A percentile compares a stretch with the other conserved stretches of the same genome.
Evolutionary conservation across 306 rosid genomes (phyloP).

Genomic region (Cajanus cajan): DNA sequence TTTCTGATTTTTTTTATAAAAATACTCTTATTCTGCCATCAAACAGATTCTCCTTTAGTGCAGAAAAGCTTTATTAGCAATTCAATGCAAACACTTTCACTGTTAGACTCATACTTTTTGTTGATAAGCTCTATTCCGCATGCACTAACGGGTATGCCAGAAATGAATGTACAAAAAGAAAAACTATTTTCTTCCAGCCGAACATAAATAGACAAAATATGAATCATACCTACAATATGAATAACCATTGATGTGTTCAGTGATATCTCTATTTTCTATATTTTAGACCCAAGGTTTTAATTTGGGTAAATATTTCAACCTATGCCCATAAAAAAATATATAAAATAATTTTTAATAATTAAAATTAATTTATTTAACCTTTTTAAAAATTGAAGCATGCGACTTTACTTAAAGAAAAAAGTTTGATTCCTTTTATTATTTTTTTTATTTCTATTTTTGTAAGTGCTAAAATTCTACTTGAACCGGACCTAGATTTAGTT

Average conservation of each 20-base stretch:
- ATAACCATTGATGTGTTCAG: neutral
- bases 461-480: no score
- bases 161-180: slow-evolving; percentile 3
- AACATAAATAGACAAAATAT: neutral
- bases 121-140: neutral
- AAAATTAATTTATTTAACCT: no score
- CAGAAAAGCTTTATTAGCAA: slow-evolving; percentile 14
- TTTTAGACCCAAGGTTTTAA: neutral
- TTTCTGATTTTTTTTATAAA: neutral
- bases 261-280: neutral
- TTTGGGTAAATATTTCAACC: neutral
- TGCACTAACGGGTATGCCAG: slow-evolving; percentile 21
- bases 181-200: neutral
- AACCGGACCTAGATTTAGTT: no score
- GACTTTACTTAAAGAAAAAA: no score
- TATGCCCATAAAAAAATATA: neutral
- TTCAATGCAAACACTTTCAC: slow-evolving; percentile 53
- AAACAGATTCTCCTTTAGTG: neutral
- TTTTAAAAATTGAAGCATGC: no score
- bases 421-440: no score
- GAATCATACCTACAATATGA: neutral
- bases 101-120: slow-evolving; percentile 40
- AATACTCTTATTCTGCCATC: neutral
- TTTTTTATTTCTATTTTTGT: no score
- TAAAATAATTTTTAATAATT: no score